Evolutionary conservation across 345 rosid species (phyloP).

Genomic region (Syzygium oleosum): DNA sequence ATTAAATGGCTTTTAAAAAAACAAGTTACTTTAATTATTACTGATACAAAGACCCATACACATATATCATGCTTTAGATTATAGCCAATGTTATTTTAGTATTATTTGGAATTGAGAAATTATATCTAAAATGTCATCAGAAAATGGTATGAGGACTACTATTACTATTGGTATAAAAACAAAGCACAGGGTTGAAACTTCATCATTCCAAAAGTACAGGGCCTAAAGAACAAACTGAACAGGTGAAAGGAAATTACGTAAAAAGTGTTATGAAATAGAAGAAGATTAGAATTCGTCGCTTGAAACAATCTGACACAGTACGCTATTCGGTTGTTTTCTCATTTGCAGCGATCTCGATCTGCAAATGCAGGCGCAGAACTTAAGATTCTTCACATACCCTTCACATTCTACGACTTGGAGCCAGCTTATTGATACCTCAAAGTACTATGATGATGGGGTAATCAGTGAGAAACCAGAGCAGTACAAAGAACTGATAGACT

Average conservation of each 20-base stretch:
- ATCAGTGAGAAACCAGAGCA: not conserved
- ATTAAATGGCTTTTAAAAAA: not conserved
- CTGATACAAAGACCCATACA: not conserved
- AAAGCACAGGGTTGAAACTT: too few relatives aligned
- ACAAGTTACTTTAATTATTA: not conserved
- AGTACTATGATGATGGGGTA: accelerated
- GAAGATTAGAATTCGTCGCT: not conserved
- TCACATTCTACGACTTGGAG: not conserved
- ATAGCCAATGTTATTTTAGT: too few relatives aligned
- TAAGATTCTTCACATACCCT: not conserved
- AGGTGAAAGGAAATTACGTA: not conserved
- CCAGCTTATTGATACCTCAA: not conserved
- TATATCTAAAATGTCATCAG: not conserved
- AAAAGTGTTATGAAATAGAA: not conserved
- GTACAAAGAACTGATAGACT: not conserved
- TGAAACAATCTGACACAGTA: not conserved
- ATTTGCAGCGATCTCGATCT: not conserved
- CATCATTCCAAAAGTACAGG: too few relatives aligned
- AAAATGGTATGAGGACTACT: too few relatives aligned
- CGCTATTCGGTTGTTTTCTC: not conserved
- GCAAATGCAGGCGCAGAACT: not conserved
- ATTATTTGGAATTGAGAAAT: too few relatives aligned
- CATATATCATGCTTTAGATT: not conserved
- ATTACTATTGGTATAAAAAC: too few relatives aligned
- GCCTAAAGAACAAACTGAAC: not conserved